These are phyloP conservation scores for Adansonia grandidieri DNA, from an alignment of 441 rosid species.

Conservation along the genomic window DNA sequence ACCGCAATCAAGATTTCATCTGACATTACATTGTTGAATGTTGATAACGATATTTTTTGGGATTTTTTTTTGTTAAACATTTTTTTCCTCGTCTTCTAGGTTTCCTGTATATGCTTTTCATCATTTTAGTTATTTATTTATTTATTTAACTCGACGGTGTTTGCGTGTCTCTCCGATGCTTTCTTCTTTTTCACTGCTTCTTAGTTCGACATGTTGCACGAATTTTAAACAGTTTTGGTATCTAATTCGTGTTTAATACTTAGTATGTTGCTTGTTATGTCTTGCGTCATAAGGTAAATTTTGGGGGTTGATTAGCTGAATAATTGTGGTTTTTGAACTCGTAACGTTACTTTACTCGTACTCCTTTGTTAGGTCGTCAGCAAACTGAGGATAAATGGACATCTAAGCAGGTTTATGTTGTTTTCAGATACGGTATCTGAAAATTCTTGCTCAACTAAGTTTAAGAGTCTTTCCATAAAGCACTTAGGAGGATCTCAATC, in stretches of 20 bases:
- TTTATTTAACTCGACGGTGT: conserved; percentile 5
- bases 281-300: not conserved
- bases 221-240: not conserved
- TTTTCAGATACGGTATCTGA: conserved; percentile 23
- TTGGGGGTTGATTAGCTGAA: conserved; percentile 2
- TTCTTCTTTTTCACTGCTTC: conserved; percentile 5
- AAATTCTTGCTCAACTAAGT: conserved; percentile 20
- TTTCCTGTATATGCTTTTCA: conserved; percentile 1
- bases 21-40: conserved; percentile 18
- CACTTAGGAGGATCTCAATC: not conserved
- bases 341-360: not conserved
- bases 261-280: not conserved
- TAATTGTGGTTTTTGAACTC: conserved; percentile 16
- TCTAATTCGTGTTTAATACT: not conserved
- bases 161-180: conserved; percentile 2
- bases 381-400: conserved; percentile 2
- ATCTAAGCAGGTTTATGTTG: conserved; percentile 20
- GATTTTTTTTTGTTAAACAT: not conserved
- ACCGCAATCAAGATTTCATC: not conserved
- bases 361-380: conserved; percentile 17
- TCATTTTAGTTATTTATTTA: not conserved
- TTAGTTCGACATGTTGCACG: not conserved
- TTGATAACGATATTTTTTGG: not conserved
- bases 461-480: not conserved
- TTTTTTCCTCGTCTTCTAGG: not conserved